These are phyloP conservation scores for Cryptosporidium muris DNA, from an alignment of 169 alveolate genomes.

Conservation along the genomic window DNA sequence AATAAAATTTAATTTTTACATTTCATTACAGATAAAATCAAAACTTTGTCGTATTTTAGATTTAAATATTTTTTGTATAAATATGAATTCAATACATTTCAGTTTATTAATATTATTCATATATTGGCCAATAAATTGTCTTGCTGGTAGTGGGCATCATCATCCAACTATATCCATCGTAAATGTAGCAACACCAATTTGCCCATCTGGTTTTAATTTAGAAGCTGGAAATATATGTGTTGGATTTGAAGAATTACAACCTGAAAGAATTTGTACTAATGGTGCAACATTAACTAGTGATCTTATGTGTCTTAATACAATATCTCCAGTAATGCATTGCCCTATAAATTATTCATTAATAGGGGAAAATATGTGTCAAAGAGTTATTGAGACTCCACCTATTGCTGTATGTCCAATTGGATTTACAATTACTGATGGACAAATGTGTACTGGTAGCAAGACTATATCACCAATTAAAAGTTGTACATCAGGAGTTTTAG, in stretches of 20 bases:
- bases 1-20: not conserved
- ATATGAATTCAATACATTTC: not conserved
- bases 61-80: not conserved
- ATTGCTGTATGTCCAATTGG: conserved; percentile 52
- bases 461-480: conserved; percentile 55
- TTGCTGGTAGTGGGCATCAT: conserved; percentile 40
- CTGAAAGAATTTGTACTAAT: conserved; percentile 42
- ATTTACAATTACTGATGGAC: conserved; percentile 51
- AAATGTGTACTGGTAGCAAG: conserved; percentile 61
- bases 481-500: conserved; percentile 35
- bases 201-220: conserved; percentile 53
- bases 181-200: conserved; percentile 42
- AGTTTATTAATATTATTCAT: not conserved
- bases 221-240: conserved; percentile 38
- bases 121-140: conserved; percentile 37
- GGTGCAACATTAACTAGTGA: conserved; percentile 35
- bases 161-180: conserved; percentile 47
- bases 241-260: conserved; percentile 26
- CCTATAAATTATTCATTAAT: conserved; percentile 41
- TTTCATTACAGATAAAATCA: not conserved
- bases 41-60: not conserved
- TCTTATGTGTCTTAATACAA: conserved; percentile 38
- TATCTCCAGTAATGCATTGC: conserved; percentile 51
- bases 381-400: conserved; percentile 26
- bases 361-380: conserved; percentile 68